Conservation (phyloP, 2,329 filamentous ascomycete genomes). For the Exserohilum rostratum region DNA sequence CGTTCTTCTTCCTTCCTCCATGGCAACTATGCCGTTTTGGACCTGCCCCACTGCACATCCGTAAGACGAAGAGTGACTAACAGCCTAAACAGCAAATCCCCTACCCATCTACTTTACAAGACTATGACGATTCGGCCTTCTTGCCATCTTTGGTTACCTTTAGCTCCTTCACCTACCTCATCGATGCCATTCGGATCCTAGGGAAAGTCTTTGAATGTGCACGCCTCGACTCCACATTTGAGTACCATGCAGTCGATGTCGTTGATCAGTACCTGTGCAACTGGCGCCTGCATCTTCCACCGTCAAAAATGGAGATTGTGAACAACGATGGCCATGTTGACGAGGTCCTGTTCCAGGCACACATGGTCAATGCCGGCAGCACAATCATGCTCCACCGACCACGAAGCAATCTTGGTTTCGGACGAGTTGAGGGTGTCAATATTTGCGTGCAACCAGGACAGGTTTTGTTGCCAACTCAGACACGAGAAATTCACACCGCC, state of each 20-base stretch:
- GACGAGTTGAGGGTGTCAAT: constrained; percentile 53
- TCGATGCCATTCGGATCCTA: constrained; percentile 79
- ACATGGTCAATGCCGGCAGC: constrained; percentile 68
- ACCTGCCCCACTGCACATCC: background rate
- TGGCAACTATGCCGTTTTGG: constrained; percentile 2
- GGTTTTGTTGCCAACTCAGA: constrained; percentile 57
- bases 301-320: constrained; percentile 71
- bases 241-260: constrained; percentile 56
- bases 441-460: constrained; percentile 68
- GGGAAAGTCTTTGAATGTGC: constrained; percentile 71
- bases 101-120: constrained; percentile 62
- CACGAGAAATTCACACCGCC: constrained; percentile 70
- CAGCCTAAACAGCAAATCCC: constrained; percentile 39
- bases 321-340: constrained; percentile 72
- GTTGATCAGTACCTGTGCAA: constrained; percentile 70
- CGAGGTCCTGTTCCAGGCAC: constrained; percentile 90
- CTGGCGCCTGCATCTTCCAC: constrained; percentile 80
- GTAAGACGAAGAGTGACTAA: constrained; percentile 3
- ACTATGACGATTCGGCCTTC: constrained; percentile 80
- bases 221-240: constrained; percentile 42
- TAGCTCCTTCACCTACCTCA: constrained; percentile 84
- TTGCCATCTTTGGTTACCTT: constrained; percentile 72
- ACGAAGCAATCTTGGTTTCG: constrained; percentile 47
- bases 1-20: background rate
- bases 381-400: constrained; percentile 54